Conservation (phyloP, 371 early-diverging fungal species). For the Mortierella sp. region DNA sequence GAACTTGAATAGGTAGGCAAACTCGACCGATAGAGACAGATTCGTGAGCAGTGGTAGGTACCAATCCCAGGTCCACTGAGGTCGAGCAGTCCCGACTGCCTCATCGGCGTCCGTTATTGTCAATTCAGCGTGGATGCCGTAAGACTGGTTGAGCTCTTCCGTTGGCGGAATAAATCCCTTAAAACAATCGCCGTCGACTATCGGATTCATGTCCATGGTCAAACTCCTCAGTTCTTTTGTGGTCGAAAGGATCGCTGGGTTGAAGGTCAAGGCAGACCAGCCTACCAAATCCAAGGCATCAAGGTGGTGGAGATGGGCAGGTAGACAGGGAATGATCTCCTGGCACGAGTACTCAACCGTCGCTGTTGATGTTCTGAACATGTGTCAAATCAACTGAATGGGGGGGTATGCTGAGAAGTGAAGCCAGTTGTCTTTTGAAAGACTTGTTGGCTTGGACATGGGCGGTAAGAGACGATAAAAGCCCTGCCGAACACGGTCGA, state of each 20-base stretch:
- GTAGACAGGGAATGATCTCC: not conserved
- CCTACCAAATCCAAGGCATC: not conserved
- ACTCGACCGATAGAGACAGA: not conserved
- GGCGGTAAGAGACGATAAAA: not conserved
- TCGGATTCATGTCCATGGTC: no score
- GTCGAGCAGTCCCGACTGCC: not conserved
- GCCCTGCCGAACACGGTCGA: not conserved
- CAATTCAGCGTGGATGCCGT: not conserved
- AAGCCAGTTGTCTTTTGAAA: not conserved
- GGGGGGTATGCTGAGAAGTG: not conserved
- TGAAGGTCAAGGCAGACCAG: not conserved
- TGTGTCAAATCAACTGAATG: not conserved
- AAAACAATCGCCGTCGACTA: no score
- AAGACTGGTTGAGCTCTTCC: not conserved
- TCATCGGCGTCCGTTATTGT: no score
- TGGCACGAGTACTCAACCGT: not conserved
- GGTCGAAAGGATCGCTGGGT: not conserved
- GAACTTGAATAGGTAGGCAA: not conserved
- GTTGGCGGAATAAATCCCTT: not conserved
- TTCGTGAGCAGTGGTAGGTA: not conserved
- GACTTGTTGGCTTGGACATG: not conserved
- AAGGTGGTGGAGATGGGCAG: not conserved
- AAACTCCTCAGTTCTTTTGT: no score
- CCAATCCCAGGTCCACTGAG: not conserved
- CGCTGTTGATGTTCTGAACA: not conserved